Evolutionary conservation across 163 green algal genomes (phyloP).

Genomic region (Scenedesmus sp.): DNA sequence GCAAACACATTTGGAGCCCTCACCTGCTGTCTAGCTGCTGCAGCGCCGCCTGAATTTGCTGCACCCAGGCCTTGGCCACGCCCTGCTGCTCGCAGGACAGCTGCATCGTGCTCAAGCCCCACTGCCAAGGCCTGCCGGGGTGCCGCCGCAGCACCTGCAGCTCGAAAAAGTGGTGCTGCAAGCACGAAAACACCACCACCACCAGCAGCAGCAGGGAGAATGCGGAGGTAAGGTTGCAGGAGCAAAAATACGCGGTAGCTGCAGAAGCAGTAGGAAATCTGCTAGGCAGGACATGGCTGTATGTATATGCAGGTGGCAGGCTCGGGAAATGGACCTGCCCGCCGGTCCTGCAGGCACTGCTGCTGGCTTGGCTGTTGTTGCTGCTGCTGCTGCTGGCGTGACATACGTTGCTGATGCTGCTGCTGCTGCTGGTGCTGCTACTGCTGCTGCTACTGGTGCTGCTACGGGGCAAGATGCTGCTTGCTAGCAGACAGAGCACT

Average conservation of each 20-base stretch:
- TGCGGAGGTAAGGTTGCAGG: not conserved
- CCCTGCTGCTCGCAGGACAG: slow-evolving; percentile 41
- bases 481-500: not conserved
- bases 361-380: not conserved
- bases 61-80: slow-evolving; percentile 57
- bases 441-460: not conserved
- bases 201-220: not conserved
- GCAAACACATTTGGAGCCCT: not conserved
- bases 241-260: not conserved
- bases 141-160: slow-evolving; percentile 8
- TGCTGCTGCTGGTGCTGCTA: not conserved
- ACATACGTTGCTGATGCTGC: not conserved
- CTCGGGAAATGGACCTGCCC: too few species aligned
- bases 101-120: slow-evolving; percentile 11
- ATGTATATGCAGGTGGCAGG: not conserved
- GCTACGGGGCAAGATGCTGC: not conserved
- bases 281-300: not conserved
- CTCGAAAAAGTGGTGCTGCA: slow-evolving; percentile 45
- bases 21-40: not conserved
- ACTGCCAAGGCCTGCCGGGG: slow-evolving; percentile 25
- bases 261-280: not conserved
- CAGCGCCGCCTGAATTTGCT: slow-evolving; percentile 42
- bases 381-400: not conserved
- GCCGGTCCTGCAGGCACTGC: too few species aligned
- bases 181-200: not conserved